phyloP scores from a whole-genome alignment of 2,329 filamentous ascomycete genomes.

The Magnaporthiopsis rhizophila region DNA sequence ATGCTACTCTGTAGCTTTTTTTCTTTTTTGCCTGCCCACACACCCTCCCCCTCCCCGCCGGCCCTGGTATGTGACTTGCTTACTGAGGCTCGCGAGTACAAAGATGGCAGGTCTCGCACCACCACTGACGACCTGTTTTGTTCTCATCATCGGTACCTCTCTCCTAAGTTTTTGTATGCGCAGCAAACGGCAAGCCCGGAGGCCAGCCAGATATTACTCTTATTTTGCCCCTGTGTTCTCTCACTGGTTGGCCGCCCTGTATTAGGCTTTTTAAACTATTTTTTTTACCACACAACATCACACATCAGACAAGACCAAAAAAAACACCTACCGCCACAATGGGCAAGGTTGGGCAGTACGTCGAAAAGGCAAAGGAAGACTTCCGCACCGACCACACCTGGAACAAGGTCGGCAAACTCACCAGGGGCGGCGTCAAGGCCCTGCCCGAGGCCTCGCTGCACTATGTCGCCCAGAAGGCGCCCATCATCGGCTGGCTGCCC shows the following conservation, averaged over 20 bases:
- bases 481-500: slow-evolving; percentile 55
- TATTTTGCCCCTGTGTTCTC: background rate
- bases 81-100: background rate
- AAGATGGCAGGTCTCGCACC: background rate
- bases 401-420: slow-evolving; percentile 23
- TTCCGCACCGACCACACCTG: slow-evolving; percentile 30
- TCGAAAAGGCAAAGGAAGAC: slow-evolving; percentile 19
- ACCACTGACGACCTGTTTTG: background rate
- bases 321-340: background rate
- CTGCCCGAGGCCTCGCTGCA: slow-evolving; percentile 44
- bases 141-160: background rate
- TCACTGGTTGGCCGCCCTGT: background rate
- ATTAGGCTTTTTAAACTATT: too few species aligned
- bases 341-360: background rate
- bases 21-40: background rate
- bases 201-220: background rate
- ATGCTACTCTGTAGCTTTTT: background rate
- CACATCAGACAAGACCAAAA: too few species aligned
- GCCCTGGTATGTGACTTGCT: background rate
- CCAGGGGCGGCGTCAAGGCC: slow-evolving; percentile 20
- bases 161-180: background rate
- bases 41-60: too few species aligned
- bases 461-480: slow-evolving; percentile 53
- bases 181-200: background rate
- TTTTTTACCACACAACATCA: too few species aligned